These are phyloP conservation scores for Limtongozyma cylindracea DNA, from an alignment of 805 yeast genomes.

Conservation along the genomic window DNA sequence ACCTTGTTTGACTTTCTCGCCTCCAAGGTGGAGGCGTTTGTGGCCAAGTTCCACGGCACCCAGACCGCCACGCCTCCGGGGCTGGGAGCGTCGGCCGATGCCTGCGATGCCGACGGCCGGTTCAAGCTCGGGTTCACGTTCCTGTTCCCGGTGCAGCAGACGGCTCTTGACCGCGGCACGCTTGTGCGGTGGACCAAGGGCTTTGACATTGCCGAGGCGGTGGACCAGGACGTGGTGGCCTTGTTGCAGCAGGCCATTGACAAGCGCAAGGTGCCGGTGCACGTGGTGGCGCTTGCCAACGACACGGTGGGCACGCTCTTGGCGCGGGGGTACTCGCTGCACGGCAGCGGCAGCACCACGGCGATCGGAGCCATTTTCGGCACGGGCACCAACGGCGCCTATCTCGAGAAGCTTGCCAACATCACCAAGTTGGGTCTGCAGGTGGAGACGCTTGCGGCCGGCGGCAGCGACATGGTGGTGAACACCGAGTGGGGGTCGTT, in stretches of 20 bases:
- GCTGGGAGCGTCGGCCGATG: too few species aligned
- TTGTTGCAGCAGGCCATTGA: constrained; percentile 50
- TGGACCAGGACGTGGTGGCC: constrained; percentile 61
- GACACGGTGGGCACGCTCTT: constrained; percentile 90
- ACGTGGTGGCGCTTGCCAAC: constrained; percentile 73
- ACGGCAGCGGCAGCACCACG: constrained; percentile 45
- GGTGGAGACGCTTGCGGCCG: constrained; percentile 9
- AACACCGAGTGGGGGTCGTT: constrained; percentile 98
- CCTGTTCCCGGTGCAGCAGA: constrained; percentile 79
- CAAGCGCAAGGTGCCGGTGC: constrained; percentile 28
- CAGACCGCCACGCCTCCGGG: too few species aligned
- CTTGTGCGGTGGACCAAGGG: constrained; percentile 95
- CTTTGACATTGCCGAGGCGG: constrained; percentile 62
- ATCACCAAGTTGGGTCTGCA: constrained; percentile 41
- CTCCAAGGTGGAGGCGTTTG: constrained; percentile 34
- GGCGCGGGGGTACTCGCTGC: constrained; percentile 63
- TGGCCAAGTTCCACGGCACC: constrained; percentile 38
- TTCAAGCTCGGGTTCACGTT: constrained; percentile 83
- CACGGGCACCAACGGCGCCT: constrained; percentile 95
- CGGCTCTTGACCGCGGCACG: constrained; percentile 53
- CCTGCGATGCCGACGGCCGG: too few species aligned
- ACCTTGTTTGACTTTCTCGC: constrained; percentile 62
- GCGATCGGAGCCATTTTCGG: constrained; percentile 84
- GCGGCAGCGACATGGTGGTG: constrained; percentile 55
- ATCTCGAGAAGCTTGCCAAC: constrained; percentile 49